phyloP scores from a whole-genome alignment of 202 grass and related monocot genomes.

The Panicum virgatum region DNA sequence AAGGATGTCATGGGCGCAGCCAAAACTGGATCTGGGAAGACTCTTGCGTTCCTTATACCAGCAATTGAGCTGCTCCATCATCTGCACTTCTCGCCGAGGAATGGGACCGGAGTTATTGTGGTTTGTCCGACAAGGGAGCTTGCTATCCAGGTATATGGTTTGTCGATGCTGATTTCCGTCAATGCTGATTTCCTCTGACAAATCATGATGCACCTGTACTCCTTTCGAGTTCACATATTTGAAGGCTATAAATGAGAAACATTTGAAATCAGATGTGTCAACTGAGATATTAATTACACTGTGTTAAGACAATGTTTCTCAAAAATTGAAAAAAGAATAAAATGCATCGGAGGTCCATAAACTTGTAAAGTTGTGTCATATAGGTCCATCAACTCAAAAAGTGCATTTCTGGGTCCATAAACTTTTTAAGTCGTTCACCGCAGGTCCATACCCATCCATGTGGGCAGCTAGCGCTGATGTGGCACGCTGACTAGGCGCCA shows the following conservation, averaged over 20 bases:
- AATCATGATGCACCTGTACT: background rate
- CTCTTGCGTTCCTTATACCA: slow-evolving; percentile 89
- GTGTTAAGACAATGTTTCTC: background rate
- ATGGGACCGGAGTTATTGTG: slow-evolving; percentile 84
- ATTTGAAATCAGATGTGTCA: background rate
- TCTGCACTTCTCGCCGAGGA: slow-evolving; percentile 62
- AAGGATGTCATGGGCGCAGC: slow-evolving; percentile 96
- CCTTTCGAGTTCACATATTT: background rate
- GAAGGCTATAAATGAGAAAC: background rate
- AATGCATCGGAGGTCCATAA: too few species aligned
- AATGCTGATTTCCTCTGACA: background rate
- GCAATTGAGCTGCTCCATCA: slow-evolving; percentile 80
- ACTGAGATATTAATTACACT: background rate
- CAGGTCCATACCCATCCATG: too few species aligned
- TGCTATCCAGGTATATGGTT: slow-evolving; percentile 74
- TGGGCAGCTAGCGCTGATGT: too few species aligned
- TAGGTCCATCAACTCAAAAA: too few species aligned
- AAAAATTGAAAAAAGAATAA: background rate
- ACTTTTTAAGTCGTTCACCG: too few species aligned
- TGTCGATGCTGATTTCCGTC: background rate
- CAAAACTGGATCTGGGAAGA: slow-evolving; percentile 93
- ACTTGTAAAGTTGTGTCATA: too few species aligned
- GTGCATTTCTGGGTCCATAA: too few species aligned
- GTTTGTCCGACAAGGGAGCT: slow-evolving; percentile 94
- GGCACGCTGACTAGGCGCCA: too few species aligned